phyloP scores from a whole-genome alignment of 371 early-diverging fungal genomes.

The Catenaria anguillulae region DNA sequence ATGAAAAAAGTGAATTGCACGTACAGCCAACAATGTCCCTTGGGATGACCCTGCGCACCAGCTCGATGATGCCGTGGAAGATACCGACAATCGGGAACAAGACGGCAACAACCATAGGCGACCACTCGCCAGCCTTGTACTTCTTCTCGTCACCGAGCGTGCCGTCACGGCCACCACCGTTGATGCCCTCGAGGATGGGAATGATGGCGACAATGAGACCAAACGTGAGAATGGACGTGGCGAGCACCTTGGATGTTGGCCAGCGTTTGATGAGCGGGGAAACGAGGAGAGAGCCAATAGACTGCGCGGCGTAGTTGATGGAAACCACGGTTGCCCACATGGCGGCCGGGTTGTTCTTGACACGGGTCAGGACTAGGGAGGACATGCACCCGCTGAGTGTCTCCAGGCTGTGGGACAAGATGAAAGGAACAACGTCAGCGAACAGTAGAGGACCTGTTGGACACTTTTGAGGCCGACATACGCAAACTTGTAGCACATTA shows the following conservation, averaged over 20 bases:
- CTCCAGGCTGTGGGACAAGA: conserved; percentile 13
- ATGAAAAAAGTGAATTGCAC: no score
- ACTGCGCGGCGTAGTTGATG: no score
- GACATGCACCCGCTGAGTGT: no score
- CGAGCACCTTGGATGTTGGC: conserved; percentile 21
- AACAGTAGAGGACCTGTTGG: no score
- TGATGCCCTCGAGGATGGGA: conserved; percentile 30
- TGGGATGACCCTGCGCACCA: conserved; percentile 39
- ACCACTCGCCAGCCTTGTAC: conserved; percentile 15
- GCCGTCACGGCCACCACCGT: no score
- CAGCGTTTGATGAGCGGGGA: no score
- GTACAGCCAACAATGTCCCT: conserved; percentile 39
- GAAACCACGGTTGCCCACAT: conserved; percentile 7
- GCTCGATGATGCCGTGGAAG: conserved; percentile 33
- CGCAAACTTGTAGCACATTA: conserved; percentile 34
- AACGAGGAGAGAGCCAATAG: conserved; percentile 30
- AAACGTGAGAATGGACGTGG: conserved; percentile 23
- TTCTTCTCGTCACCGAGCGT: conserved; percentile 11
- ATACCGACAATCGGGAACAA: conserved; percentile 26
- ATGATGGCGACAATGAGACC: conserved; percentile 23
- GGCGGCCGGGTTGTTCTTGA: conserved; percentile 11
- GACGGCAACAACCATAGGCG: conserved; percentile 19
- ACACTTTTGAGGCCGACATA: conserved; percentile 16
- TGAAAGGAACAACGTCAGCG: no score
- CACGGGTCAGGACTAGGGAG: conserved; percentile 16